Evolutionary conservation across 768 basidiomycete species (phyloP).

Genomic region (Russula brevipes): DNA sequence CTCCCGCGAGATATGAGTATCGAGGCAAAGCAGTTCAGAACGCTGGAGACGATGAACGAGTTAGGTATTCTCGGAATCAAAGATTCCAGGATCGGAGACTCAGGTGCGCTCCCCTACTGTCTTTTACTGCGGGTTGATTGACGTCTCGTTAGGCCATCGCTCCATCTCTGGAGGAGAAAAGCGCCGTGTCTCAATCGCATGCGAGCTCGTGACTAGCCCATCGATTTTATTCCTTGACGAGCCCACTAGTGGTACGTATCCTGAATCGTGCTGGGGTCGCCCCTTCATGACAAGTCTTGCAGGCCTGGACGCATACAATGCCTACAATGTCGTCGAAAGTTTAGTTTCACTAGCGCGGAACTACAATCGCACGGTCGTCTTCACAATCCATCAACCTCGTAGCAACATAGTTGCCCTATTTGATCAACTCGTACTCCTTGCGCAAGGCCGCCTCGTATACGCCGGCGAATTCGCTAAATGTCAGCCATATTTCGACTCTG

Average conservation of each 20-base stretch:
- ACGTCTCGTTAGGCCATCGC: constrained; percentile 53
- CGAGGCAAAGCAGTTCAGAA: constrained; percentile 92
- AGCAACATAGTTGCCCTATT: constrained; percentile 97
- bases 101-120: constrained; percentile 45
- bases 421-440: constrained; percentile 84
- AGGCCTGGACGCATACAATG: constrained; percentile 95
- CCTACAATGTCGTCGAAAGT: constrained; percentile 88
- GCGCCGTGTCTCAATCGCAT: constrained; percentile 93
- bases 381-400: constrained; percentile 97
- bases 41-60: constrained; percentile 94
- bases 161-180: constrained; percentile 98
- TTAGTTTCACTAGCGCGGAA: constrained; percentile 78
- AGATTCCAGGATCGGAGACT: constrained; percentile 84
- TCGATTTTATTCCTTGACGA: constrained; percentile 96
- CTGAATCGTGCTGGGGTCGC: neutral
- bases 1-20: constrained; percentile 92
- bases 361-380: constrained; percentile 92
- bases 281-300: constrained; percentile 1
- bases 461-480: constrained; percentile 72
- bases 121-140: neutral
- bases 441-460: constrained; percentile 79
- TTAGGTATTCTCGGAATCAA: constrained; percentile 89
- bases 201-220: constrained; percentile 95
- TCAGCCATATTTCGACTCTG: constrained; percentile 71
- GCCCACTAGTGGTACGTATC: constrained; percentile 82